phyloP scores from a whole-genome alignment of 495 filamentous ascomycete species.

The Penicillium silybi region DNA sequence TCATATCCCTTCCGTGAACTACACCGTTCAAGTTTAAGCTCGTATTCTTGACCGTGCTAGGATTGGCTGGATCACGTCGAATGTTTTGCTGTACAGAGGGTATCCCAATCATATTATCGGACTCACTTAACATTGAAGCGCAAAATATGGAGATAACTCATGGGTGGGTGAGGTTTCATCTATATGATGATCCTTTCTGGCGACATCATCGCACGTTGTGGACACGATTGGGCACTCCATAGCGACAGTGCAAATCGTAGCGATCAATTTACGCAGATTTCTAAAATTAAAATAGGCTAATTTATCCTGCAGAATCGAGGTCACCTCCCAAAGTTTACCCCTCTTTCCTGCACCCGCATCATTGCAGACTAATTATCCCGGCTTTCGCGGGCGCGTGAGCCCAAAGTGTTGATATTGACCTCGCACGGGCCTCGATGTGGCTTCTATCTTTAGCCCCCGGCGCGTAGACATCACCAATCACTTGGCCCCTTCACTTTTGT shows the following conservation, averaged over 20 bases:
- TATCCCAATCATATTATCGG: too few relatives aligned
- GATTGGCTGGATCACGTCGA: too few relatives aligned
- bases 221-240: not conserved
- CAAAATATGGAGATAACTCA: too few relatives aligned
- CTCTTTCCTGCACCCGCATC: not conserved
- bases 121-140: too few relatives aligned
- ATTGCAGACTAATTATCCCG: slow-evolving; percentile 13
- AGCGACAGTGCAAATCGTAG: not conserved
- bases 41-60: too few relatives aligned
- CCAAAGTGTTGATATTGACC: slow-evolving; percentile 12
- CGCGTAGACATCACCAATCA: slow-evolving; percentile 29
- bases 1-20: too few relatives aligned
- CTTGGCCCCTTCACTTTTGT: slow-evolving; percentile 10
- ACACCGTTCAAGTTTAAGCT: too few relatives aligned
- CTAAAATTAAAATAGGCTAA: slow-evolving; percentile 17
- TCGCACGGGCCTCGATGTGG: slow-evolving; percentile 10
- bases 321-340: not conserved
- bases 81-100: too few relatives aligned
- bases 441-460: slow-evolving; percentile 35
- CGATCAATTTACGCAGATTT: slow-evolving; percentile 11
- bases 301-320: not conserved
- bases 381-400: slow-evolving; percentile 7
- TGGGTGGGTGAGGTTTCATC: too few relatives aligned
- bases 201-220: too few relatives aligned
- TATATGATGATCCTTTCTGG: too few relatives aligned